Evolutionary conservation across 2,329 filamentous ascomycete species (phyloP).

Genomic region (Exserohilum turcica): DNA sequence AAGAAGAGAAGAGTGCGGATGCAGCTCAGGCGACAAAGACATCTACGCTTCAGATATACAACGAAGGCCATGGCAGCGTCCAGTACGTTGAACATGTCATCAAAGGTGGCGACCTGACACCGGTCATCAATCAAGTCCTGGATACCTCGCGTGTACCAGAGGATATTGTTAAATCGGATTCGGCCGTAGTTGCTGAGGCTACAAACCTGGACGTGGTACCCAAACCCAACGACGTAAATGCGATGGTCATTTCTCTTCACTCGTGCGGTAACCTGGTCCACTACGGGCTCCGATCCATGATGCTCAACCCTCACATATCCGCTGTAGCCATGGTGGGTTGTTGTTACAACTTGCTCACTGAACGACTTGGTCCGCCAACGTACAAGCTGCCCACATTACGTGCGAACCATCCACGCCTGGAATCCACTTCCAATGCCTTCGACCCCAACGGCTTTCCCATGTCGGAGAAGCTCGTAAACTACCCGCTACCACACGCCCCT

Average conservation of each 20-base stretch:
- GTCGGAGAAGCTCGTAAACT: slow-evolving; percentile 69
- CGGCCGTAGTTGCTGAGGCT: slow-evolving; percentile 26
- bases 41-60: slow-evolving; percentile 50
- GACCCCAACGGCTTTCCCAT: slow-evolving; percentile 95
- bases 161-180: slow-evolving; percentile 33
- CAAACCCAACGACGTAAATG: slow-evolving; percentile 46
- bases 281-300: slow-evolving; percentile 83
- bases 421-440: slow-evolving; percentile 69
- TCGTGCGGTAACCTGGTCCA: slow-evolving; percentile 98
- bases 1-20: not conserved
- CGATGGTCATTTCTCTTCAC: slow-evolving; percentile 94
- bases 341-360: slow-evolving; percentile 96
- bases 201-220: slow-evolving; percentile 35
- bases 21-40: slow-evolving; percentile 27
- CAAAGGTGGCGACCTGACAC: slow-evolving; percentile 71
- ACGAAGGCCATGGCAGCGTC: slow-evolving; percentile 70
- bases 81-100: slow-evolving; percentile 79
- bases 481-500: slow-evolving; percentile 42
- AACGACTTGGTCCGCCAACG: slow-evolving; percentile 82
- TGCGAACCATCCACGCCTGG: slow-evolving; percentile 72
- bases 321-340: slow-evolving; percentile 97
- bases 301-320: slow-evolving; percentile 80
- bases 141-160: slow-evolving; percentile 44
- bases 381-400: slow-evolving; percentile 82
- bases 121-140: slow-evolving; percentile 68